Percentiles rank a stretch among this genome's conserved stretches.
Conservation (phyloP, 225 moss, liverwort and hornwort species). For the Climacium dendroides region DNA sequence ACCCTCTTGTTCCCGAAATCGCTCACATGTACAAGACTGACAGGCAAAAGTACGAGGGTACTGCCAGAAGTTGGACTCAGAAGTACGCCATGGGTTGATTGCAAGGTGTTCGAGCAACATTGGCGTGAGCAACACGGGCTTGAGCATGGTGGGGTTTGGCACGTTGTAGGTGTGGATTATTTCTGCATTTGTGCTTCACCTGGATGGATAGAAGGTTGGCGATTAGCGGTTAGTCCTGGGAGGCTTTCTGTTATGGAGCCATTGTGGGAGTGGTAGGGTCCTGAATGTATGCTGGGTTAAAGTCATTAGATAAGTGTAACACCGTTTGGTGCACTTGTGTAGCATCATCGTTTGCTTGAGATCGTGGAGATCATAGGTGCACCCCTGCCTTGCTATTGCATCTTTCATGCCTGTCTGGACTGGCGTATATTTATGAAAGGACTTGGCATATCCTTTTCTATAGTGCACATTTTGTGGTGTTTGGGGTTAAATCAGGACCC, state of each 20-base stretch:
- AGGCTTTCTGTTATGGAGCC: background rate
- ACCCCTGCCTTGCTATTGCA: slow-evolving; percentile 56
- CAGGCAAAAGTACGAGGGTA: slow-evolving; percentile 90
- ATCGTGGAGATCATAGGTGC: slow-evolving; percentile 26
- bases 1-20: slow-evolving; percentile 94
- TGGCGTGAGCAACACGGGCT: background rate
- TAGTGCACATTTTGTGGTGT: slow-evolving; percentile 35
- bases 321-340: background rate
- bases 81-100: slow-evolving; percentile 97
- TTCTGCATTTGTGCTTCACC: slow-evolving; percentile 34
- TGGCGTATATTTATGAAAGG: slow-evolving; percentile 56
- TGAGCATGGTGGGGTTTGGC: background rate
- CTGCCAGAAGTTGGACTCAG: slow-evolving; percentile 98
- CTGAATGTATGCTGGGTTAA: background rate
- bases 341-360: background rate
- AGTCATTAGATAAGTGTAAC: background rate
- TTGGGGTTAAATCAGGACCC: slow-evolving; percentile 15
- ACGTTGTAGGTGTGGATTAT: slow-evolving; percentile 25
- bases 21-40: slow-evolving; percentile 99
- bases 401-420: slow-evolving; percentile 47
- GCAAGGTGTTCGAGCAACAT: background rate
- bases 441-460: slow-evolving; percentile 43
- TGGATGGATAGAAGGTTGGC: slow-evolving; percentile 41
- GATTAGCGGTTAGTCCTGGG: slow-evolving; percentile 1
- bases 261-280: background rate